Conservation (phyloP, 495 filamentous ascomycete species). For the Bombardia bombarda region DNA sequence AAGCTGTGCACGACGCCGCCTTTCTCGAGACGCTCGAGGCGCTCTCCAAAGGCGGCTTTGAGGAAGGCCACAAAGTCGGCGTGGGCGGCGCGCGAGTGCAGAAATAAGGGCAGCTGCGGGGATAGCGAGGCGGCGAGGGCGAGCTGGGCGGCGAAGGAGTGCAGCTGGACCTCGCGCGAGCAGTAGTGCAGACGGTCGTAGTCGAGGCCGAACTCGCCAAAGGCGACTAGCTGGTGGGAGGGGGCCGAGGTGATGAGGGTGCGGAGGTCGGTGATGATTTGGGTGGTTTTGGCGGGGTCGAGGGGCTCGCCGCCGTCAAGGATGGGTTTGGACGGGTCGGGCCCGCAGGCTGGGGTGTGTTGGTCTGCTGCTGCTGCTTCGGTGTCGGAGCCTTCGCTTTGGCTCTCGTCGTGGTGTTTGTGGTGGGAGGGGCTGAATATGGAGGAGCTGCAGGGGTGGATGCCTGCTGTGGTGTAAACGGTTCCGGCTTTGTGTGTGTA, state of each 20-base stretch:
- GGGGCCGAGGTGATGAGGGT: conserved; percentile 37
- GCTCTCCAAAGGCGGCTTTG: conserved; percentile 33
- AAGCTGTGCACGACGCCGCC: conserved; percentile 85
- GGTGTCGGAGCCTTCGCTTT: conserved; percentile 9
- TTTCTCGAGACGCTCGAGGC: conserved; percentile 52
- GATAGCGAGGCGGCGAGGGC: conserved; percentile 58
- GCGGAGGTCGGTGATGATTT: conserved; percentile 52
- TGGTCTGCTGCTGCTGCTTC: conserved; percentile 20
- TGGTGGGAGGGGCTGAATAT: conserved; percentile 56
- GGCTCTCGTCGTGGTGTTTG: conserved; percentile 37
- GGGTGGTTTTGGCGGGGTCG: conserved; percentile 23
- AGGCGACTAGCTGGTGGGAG: conserved; percentile 57
- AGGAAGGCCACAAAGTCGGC: conserved; percentile 68
- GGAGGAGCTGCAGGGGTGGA: conserved; percentile 79
- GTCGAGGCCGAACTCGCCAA: conserved; percentile 93
- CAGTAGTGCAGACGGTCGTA: conserved; percentile 84
- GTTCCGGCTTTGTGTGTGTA: conserved; percentile 51
- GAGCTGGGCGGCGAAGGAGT: conserved; percentile 75
- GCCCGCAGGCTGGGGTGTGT: conserved; percentile 37
- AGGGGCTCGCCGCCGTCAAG: conserved; percentile 29
- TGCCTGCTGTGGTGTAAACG: conserved; percentile 82
- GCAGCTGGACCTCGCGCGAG: conserved; percentile 66
- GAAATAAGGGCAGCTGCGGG: conserved; percentile 76
- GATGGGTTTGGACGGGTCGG: conserved; percentile 30
- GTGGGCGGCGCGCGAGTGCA: conserved; percentile 80